A percentile compares a stretch with the other conserved stretches of the same genome.
Evolutionary conservation across 202 grass and related monocot genomes (phyloP).

Genomic region (Setaria viridis): DNA sequence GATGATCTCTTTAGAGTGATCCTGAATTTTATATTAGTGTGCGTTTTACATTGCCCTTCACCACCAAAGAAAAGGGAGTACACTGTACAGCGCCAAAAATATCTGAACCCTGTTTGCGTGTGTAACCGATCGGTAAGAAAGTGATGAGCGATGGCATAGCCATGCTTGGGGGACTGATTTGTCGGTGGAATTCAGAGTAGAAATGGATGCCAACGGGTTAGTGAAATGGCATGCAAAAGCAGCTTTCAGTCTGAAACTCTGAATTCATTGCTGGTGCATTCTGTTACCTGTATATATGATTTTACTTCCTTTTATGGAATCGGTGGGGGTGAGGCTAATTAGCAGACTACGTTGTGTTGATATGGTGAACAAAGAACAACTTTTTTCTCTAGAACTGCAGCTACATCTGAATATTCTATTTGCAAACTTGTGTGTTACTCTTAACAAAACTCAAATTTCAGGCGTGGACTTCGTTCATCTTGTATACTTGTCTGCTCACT

Average conservation of each 20-base stretch:
- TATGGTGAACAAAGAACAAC: neutral
- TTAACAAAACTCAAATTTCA: neutral
- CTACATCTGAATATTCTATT: neutral
- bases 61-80: neutral
- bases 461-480: neutral
- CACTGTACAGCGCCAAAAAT: neutral
- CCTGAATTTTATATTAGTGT: neutral
- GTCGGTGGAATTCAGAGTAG: constrained; percentile 1
- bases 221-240: neutral
- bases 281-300: neutral
- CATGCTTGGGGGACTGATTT: neutral
- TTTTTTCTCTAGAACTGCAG: neutral
- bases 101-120: constrained; percentile 7
- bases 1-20: neutral
- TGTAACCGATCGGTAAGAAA: constrained; percentile 3
- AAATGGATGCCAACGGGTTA: neutral
- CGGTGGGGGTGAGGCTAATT: neutral
- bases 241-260: constrained; percentile 1
- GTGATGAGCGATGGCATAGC: neutral
- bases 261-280: neutral
- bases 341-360: neutral
- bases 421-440: neutral
- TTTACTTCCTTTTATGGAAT: neutral
- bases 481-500: neutral
- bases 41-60: neutral